Evolutionary conservation across 2,329 filamentous ascomycete species (phyloP), one percentile per base, ranked within the genome.

Genomic region (Aspergillus brasiliensis): DNA sequence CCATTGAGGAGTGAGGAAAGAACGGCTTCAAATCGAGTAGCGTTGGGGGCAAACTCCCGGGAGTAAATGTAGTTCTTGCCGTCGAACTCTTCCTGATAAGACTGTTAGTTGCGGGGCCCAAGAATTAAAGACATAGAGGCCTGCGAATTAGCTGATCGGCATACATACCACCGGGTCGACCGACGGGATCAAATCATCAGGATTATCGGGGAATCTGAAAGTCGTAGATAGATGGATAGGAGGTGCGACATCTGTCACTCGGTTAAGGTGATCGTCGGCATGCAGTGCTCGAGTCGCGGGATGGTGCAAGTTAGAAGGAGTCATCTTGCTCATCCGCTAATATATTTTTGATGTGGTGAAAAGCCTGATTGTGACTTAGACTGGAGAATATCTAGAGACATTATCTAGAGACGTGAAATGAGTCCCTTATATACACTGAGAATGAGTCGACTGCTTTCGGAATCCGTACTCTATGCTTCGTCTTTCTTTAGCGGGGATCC

Each of bases 191-290:
- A 97, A 83, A 31, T 86, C 73, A 2, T 88, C 83, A 1, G 92
- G 91, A 71, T 96, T 83, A 55, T 81, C 77, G 37, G 83, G 81
- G 74, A 96, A 98, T 68, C 91, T 86, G 78, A 92, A 98, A 8
- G 90, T 98, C 4, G 94, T 97, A 55, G 92, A 94, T 60, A 96
- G 86, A 75, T 98, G 94, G 71, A 98, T 84, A 5, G 93, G 87
- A 55, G 94, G 93, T 7, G 94, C 92, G 58, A 98, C 89, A 71
- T 95, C 92, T 51, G 87, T 83, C 67, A 90, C 86, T 38, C 82
- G 78, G 75, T 91, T 91, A 69, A 94, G 84, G 69, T 82, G 81
- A 78, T 95, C 88, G 71, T 96, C 92, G 62, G 90, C 91, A 73
- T 96, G 92, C 65, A 96, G 81, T 21, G 89, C 85, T 57, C 86